Percentiles rank a stretch among this genome's conserved stretches.
These are phyloP conservation scores for Reticulascus tulasneorum DNA, from an alignment of 2,329 filamentous ascomycete genomes.

Conservation along the genomic window DNA sequence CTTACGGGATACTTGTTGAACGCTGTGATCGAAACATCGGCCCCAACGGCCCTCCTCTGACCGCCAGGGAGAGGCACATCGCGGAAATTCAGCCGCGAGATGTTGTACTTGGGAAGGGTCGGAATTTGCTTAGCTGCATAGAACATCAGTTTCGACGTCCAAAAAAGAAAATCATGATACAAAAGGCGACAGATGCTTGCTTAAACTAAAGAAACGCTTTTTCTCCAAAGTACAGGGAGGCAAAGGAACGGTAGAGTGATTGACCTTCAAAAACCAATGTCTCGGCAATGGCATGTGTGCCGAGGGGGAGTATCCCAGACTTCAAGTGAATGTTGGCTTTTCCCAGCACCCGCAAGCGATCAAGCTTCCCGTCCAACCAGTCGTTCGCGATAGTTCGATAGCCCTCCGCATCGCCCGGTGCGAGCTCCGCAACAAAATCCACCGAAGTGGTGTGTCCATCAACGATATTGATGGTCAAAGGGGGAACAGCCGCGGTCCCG, in stretches of 20 bases:
- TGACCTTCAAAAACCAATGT: conserved; percentile 79
- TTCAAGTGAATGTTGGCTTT: conserved; percentile 70
- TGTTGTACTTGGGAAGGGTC: conserved; percentile 73
- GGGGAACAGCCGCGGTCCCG: conserved; percentile 72
- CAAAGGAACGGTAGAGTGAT: conserved; percentile 63
- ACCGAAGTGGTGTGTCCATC: conserved; percentile 74
- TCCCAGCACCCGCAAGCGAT: conserved; percentile 66
- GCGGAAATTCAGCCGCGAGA: conserved; percentile 74
- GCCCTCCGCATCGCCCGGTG: conserved; percentile 71
- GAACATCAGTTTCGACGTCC: conserved; percentile 16
- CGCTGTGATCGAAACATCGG: conserved; percentile 69
- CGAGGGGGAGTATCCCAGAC: conserved; percentile 75
- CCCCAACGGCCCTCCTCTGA: conserved; percentile 66
- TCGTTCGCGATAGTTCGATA: conserved; percentile 80
- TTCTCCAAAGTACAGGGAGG: conserved; percentile 58
- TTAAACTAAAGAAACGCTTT: conserved; percentile 37
- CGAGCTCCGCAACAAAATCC: conserved; percentile 73
- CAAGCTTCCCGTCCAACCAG: conserved; percentile 77
- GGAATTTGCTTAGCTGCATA: conserved; percentile 66
- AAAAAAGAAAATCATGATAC: conserved; percentile 7
- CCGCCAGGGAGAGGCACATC: conserved; percentile 55
- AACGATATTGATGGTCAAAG: conserved; percentile 69
- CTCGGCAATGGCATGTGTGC: conserved; percentile 71
- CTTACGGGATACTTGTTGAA: conserved; percentile 76
- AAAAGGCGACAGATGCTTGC: conserved; percentile 10